Conservation (phyloP, 768 basidiomycete species). For the Pisolithus marmoratus region DNA sequence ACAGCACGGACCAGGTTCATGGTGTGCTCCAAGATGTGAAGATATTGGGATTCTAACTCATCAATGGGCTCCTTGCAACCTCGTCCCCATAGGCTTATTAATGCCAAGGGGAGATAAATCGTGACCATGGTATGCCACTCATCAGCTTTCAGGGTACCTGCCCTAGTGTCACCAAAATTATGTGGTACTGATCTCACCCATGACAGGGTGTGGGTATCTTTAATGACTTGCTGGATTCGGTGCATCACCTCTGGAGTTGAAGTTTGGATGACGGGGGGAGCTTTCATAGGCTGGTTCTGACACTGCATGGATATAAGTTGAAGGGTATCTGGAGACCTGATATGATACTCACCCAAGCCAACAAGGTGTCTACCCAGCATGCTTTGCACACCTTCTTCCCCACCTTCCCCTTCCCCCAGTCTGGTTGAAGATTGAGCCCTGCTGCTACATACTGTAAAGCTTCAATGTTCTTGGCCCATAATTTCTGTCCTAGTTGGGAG, state of each 20-base stretch:
- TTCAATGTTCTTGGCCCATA: too few relatives aligned
- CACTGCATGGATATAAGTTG: not conserved
- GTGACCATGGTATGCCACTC: not conserved
- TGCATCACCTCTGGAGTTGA: not conserved
- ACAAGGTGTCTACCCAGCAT: slow-evolving; percentile 5
- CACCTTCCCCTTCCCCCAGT: not conserved
- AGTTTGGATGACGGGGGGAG: not conserved
- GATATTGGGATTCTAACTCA: too few relatives aligned
- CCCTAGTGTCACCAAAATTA: not conserved
- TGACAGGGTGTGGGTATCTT: not conserved
- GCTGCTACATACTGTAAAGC: too few relatives aligned
- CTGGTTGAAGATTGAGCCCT: too few relatives aligned
- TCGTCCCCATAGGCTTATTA: not conserved
- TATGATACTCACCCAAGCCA: slow-evolving; percentile 3
- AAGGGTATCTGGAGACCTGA: not conserved
- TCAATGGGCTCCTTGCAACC: too few relatives aligned
- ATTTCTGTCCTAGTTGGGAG: too few relatives aligned
- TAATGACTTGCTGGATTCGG: not conserved
- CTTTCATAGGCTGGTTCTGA: not conserved
- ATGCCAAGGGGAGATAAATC: not conserved
- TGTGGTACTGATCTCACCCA: not conserved
- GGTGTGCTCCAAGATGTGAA: too few relatives aligned
- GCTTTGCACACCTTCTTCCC: not conserved
- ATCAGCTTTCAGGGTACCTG: not conserved
- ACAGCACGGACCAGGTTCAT: too few relatives aligned